A percentile compares a stretch with the other conserved stretches of the same genome.
Evolutionary conservation across 352 stramenopile species (phyloP).

Genomic region (Pythium pyrilobum): DNA sequence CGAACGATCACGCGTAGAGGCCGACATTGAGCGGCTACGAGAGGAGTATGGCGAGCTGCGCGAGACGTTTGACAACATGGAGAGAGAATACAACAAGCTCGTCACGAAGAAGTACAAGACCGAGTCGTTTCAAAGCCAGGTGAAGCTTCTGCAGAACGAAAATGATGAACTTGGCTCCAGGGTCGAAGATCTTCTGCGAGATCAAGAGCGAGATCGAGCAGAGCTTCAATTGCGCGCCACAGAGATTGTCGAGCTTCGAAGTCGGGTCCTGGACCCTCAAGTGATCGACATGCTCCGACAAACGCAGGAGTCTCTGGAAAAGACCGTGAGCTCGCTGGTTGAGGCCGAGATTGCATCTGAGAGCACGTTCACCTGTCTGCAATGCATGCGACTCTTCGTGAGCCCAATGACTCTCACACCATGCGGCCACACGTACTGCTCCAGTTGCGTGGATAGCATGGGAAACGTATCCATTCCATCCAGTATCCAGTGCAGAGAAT

Average conservation of each 20-base stretch:
- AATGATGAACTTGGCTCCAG: constrained; percentile 43
- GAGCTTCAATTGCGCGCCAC: constrained; percentile 30
- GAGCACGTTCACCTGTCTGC: constrained; percentile 68
- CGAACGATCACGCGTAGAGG: constrained; percentile 10
- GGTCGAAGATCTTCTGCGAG: constrained; percentile 39
- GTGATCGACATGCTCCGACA: constrained; percentile 43
- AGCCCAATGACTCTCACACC: constrained; percentile 60
- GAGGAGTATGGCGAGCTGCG: constrained; percentile 21
- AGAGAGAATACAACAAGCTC: constrained; percentile 47
- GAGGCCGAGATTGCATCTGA: constrained; percentile 68
- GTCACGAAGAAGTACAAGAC: constrained; percentile 72
- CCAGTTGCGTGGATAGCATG: constrained; percentile 38
- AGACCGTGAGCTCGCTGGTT: constrained; percentile 59
- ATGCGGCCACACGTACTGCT: constrained; percentile 72
- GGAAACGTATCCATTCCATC: constrained; percentile 30
- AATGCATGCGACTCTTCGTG: constrained; percentile 63
- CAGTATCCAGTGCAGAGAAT: constrained; percentile 58
- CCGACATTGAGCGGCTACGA: constrained; percentile 30
- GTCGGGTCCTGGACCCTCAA: constrained; percentile 43
- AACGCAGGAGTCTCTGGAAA: constrained; percentile 61
- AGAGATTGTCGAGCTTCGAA: constrained; percentile 43
- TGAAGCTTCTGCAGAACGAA: constrained; percentile 60
- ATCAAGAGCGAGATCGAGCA: constrained; percentile 38
- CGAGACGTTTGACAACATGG: constrained; percentile 21
- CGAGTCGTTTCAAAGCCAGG: constrained; percentile 66